Base-by-base conservation (phyloP, 495 filamentous ascomycete species). In the Penicillium steckii region DNA sequence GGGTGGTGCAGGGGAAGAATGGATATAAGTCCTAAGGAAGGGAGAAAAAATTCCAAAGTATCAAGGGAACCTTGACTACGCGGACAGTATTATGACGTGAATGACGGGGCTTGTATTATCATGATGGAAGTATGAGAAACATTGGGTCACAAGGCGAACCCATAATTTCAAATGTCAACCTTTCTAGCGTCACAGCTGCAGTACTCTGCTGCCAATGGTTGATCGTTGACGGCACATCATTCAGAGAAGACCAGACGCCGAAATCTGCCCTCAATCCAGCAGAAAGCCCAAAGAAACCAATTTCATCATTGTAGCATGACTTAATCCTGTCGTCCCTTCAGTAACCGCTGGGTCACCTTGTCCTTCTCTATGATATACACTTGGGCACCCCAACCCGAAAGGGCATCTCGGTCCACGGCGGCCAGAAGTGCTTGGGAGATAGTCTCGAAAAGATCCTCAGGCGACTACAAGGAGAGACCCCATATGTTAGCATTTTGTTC, bases 311-410 rank as follows among this genome's bases (percentile, higher is more conserved):
- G 19, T 46, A 38, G 42, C 50, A 33, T 33, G 43, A 41, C 69
- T 68, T 77, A 86, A 65, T 88, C 85, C 68, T 88, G 85, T 68
- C 85, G 75, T 69, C 94, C 92, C 83, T 98, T 98, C 66, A 98
- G 73, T 80, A 97, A 81, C 65, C 94, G 81, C 86, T 98, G 96
- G 63, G 93, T 96, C 35, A 97, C 91, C 85, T 97, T 97, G 73
- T 95, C 91, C 81, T 97, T 98, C 81, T 97, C 95, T 72, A 98
- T 94, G 59, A 98, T 91, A 73, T 97, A 97, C 55, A 98, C 94
- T 61, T 97, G 90, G 27, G 94, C 94, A 66, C 94, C 94, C 94
- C 94, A 98, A 58, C 94, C 94, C 9, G 92, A 96, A 41, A 98
- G 78, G 41, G 94, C 94, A 70, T 98, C 94, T 70, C 94, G 79